Conservation (phyloP, 306 rosid species). For the Cyamopsis tetragonoloba region DNA sequence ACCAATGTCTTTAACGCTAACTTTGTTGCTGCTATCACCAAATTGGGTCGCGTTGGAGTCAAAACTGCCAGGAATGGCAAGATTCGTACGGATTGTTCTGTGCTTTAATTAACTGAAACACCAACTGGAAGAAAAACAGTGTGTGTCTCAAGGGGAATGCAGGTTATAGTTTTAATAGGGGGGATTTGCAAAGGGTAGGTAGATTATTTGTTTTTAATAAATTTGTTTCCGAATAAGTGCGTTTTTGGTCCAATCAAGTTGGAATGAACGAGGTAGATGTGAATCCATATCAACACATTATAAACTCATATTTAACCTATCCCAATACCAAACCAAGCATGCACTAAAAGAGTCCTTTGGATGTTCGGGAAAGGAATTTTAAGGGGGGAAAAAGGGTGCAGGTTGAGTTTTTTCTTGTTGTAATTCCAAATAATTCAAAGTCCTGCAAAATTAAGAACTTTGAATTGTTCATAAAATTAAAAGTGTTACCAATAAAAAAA, state of each 20-base stretch:
- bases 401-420: conserved; percentile 10
- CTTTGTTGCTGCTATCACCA: conserved; percentile 53
- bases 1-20: conserved; percentile 34
- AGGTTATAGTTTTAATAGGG: not conserved
- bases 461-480: conserved; percentile 17
- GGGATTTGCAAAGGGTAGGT: not conserved
- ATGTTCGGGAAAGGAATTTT: not conserved
- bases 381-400: not conserved
- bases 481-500: not conserved
- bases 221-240: not conserved
- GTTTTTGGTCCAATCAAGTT: too few relatives aligned
- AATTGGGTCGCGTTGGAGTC: conserved; percentile 69
- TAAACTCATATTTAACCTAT: too few relatives aligned
- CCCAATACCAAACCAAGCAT: too few relatives aligned
- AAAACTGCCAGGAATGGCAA: conserved; percentile 58
- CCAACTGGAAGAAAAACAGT: not conserved
- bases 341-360: conserved; percentile 10
- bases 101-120: conserved; percentile 34
- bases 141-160: not conserved
- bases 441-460: conserved; percentile 11
- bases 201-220: conserved; percentile 24
- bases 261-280: too few relatives aligned
- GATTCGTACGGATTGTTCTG: conserved; percentile 55
- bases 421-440: conserved; percentile 22
- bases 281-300: too few relatives aligned